Base-by-base conservation (phyloP, 495 filamentous ascomycete genomes). In the Glutinoglossum americanum region DNA sequence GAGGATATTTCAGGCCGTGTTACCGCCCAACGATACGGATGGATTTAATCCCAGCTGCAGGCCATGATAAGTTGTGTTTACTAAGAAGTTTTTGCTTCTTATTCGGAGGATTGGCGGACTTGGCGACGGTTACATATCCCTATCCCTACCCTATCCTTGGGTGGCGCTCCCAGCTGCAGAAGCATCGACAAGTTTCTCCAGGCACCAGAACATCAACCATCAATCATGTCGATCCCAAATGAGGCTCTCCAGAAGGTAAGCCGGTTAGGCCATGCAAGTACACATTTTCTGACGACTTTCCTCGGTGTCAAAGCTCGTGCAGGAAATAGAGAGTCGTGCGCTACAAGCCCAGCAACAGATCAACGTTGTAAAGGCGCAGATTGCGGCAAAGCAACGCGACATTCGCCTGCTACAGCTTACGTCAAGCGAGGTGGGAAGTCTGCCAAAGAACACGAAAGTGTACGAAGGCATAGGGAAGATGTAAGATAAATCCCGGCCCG, bases 401-500 rank as follows among this genome's bases (percentile, higher is more conserved):
- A 79, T 84, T 61, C 84, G 92, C 21, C 81, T 95, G 70, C 76
- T 92, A 28, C 85, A 95, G 69, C 74, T 97, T 58, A 96, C 92
- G 32, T 78, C 81, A 9, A 85, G 76, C 58, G 92, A 98, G 69
- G 73, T 96, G 54, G 76, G 79, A 30, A 73, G 81, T 9, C 66
- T 98, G 60, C 84, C 90, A n/a, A 71, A 76, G 39, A 77, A 82
- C 41, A 94, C 89, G 0, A 80, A 79, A 21, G 80, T 95, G 10
- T 98, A 96, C 62, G 90, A 96, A 68, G 90, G 90, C 1, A 84
- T 96, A 5, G 92, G 92, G 25, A 96, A 94, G 73, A 96, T 98
- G 92, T 95, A 67, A 66, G 84, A 0, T 1, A 69, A 26, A 19
- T 3, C 41, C n/a, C 41, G 2, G 25, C 6, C 3, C 39, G n/a